Evolutionary conservation across 2,329 filamentous ascomycete genomes (phyloP), one percentile per base, ranked within the genome.

Genomic region (Anisogramma anomala): DNA sequence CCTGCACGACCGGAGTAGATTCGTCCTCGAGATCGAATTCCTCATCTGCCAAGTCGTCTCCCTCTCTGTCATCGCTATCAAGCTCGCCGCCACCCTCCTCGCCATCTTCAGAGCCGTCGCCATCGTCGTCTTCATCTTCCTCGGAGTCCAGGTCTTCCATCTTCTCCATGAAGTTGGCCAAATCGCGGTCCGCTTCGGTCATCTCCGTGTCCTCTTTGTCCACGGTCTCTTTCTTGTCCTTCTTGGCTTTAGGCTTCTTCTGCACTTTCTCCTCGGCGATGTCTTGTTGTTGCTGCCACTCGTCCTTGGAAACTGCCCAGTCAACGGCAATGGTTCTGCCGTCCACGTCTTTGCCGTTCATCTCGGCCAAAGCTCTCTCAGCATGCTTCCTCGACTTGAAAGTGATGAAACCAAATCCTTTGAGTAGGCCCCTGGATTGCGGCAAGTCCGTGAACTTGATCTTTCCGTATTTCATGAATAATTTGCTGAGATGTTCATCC

Each of bases 331-430:
- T 62, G 7, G 80, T 82, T 53, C 91, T 75, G 2, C 88, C 91
- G 58, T 94, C 88, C 15, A 98, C 72, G 47, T 83, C 77, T 58
- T 85, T 95, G 44, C 89, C 91, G 61, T 96, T 98, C 51, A 96
- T 68, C 17, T 72, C 77, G 45, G 82, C 77, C 43, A 98, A 69
- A 2, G 91, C 91, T 58, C 79, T 86, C 60, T 96, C 84, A 0
- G 91, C 89, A 60, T 96, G 94, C 63, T 87, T 89, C 55, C 73
- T 79, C 31, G 88, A 86, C 45, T 88, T 74, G 60, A 98, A 71
- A 9, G 89, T 82, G 46, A 98, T 79, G 55, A 98, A 95, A 4
- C 88, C 91, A 55, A 96, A 98, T 0, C 91, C 91, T 46, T 84
- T 74, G 48, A 94, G 74, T 56, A 77, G 80, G 14, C 74, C 74